Evolutionary conservation across 768 basidiomycete species (phyloP), one percentile per base, ranked within the genome.

Genomic region (Lactarius trivialis): DNA sequence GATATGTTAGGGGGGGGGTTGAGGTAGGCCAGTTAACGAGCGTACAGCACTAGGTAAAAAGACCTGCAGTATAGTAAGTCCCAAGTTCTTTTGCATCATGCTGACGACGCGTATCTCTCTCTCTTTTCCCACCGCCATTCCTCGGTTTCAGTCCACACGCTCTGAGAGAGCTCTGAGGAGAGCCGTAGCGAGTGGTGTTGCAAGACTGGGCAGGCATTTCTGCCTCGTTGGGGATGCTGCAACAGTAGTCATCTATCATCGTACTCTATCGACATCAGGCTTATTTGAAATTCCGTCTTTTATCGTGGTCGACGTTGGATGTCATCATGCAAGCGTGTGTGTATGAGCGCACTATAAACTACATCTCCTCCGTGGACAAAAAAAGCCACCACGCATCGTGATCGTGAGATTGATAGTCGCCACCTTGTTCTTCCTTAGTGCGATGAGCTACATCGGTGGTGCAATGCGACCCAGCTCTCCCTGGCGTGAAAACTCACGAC

Each of bases 81-180:
- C n/a, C n/a, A n/a, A n/a, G n/a, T n/a, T 39, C 34, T 4, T n/a
- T 26, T 24, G 45, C 45, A n/a, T n/a, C n/a, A n/a, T n/a, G n/a
- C n/a, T n/a, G n/a, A n/a, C 24, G 19, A n/a, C 19, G n/a, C 32
- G 36, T 52, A 19, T 52, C 36, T 6, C 7, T 36, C 4, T 30
- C 12, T 36, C 14, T 15, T 50, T 19, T 36, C n/a, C 43, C 43
- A n/a, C 15, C 30, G 34, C 9, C 26, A 3, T 55, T 60, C 51
- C 28, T 60, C 30, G 60, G 60, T 54, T 21, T 41, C 3, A 60
- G 60, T 54, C 43, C 45, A 54, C 30, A 28, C 30, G 43, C 24
- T 17, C 53, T n/a, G 11, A 55, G 45, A 12, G 55, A 56, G 60
- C 54, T 17, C 34, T 61, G 15, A 55, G 45, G 12, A 56, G 60